Percentiles rank a stretch among this genome's conserved stretches.
phyloP scores from a whole-genome alignment of 1,284 basidiomycete genomes.

The Calocybe gambosa region DNA sequence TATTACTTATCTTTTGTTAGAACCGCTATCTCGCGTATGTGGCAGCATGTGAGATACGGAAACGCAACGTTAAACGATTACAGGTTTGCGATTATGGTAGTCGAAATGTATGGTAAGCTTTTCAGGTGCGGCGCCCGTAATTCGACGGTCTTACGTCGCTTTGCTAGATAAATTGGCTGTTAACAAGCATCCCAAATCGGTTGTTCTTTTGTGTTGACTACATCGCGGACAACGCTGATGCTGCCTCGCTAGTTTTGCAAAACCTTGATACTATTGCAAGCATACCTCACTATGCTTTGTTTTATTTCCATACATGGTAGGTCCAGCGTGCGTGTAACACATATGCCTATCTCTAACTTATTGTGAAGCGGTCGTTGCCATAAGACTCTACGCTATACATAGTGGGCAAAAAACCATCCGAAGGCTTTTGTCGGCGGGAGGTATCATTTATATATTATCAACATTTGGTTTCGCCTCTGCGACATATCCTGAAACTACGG shows the following conservation, averaged over 20 bases:
- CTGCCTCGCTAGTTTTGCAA: not conserved
- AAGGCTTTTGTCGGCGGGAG: not conserved
- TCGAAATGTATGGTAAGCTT: not conserved
- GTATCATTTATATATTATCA: not conserved
- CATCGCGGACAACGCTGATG: not conserved
- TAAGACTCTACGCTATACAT: not conserved
- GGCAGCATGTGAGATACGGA: not conserved
- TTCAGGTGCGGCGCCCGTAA: not conserved
- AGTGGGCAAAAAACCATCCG: not conserved
- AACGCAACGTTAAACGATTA: not conserved
- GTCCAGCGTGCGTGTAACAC: not conserved
- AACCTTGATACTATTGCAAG: not conserved
- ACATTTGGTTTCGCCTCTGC: not conserved
- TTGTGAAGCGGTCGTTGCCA: not conserved
- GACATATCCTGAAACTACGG: not conserved
- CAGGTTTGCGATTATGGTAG: not conserved
- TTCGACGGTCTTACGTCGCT: not conserved
- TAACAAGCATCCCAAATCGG: not conserved
- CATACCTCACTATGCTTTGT: not conserved
- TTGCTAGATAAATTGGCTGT: not conserved
- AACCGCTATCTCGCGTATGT: not conserved
- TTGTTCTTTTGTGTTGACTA: not conserved
- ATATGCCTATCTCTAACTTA: not conserved
- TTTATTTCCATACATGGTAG: not conserved
- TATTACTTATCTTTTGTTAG: not conserved